phyloP scores from a whole-genome alignment of 75 land plant genomes.

The Ceratopteris richardii region DNA sequence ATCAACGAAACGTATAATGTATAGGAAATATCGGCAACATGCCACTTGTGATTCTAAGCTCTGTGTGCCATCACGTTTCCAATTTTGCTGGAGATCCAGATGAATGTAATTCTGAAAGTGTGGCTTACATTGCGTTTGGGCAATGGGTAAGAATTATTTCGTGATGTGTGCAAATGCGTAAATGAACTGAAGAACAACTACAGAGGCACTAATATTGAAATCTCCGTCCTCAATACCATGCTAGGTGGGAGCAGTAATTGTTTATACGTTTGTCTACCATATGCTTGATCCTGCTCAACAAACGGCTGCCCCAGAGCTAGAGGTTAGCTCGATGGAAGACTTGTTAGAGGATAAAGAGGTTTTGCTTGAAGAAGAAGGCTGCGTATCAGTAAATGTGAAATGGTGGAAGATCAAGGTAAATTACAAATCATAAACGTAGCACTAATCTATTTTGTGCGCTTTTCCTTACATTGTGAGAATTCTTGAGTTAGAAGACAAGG shows the following conservation, averaged over 20 bases:
- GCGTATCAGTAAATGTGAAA: not conserved
- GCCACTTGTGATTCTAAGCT: conserved; percentile 86
- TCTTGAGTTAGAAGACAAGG: no score
- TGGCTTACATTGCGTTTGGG: conserved; percentile 89
- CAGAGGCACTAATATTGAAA: no score
- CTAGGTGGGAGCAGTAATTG: conserved; percentile 93
- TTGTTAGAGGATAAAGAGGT: no score
- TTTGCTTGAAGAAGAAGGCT: not conserved
- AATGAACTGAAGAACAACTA: not conserved
- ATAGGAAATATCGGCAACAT: conserved; percentile 97
- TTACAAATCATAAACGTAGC: no score
- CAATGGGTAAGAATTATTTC: conserved; percentile 69
- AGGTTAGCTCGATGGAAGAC: no score
- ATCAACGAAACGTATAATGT: no score
- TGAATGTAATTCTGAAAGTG: conserved; percentile 52
- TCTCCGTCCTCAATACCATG: no score
- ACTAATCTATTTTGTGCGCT: no score
- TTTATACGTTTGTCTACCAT: conserved; percentile 78
- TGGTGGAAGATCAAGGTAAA: no score
- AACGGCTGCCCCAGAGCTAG: no score
- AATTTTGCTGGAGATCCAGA: conserved; percentile 82
- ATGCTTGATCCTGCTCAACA: conserved; percentile 67
- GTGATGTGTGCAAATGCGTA: not conserved
- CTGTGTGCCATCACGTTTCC: conserved; percentile 63
- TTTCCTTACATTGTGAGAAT: no score